phyloP scores from a whole-genome alignment of 1,284 basidiomycete genomes.

The Naganishia sp. region DNA sequence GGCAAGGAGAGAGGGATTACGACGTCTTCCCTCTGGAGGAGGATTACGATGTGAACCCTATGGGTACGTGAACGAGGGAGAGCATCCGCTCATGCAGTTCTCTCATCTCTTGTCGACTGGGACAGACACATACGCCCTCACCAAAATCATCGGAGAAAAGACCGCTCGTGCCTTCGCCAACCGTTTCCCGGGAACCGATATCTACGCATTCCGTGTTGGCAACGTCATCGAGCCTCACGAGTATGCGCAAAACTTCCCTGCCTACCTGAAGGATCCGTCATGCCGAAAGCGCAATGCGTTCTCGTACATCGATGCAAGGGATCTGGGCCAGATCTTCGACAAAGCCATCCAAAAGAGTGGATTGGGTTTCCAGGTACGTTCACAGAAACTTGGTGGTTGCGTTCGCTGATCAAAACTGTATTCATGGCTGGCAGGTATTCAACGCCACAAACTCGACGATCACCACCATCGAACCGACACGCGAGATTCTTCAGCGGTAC shows the following conservation, averaged over 20 bases:
- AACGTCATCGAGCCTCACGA: constrained; percentile 48
- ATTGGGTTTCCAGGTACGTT: constrained; percentile 44
- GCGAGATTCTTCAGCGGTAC: constrained; percentile 38
- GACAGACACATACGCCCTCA: constrained; percentile 42
- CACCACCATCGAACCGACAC: constrained; percentile 36
- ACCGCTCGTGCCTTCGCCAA: constrained; percentile 43
- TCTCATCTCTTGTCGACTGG: constrained; percentile 33
- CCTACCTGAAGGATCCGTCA: constrained; percentile 39
- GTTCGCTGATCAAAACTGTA: not conserved
- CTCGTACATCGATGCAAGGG: constrained; percentile 48
- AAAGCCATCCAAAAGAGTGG: constrained; percentile 40
- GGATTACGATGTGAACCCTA: constrained; percentile 37
- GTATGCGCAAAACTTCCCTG: constrained; percentile 42
- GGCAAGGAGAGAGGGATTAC: constrained; percentile 46
- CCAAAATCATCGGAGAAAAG: constrained; percentile 44
- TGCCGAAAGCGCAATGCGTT: constrained; percentile 45
- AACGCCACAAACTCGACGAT: constrained; percentile 45
- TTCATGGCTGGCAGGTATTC: constrained; percentile 35
- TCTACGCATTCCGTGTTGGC: constrained; percentile 46
- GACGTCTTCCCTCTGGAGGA: constrained; percentile 44
- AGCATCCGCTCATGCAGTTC: not conserved
- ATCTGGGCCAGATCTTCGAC: constrained; percentile 46
- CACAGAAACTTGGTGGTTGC: not conserved
- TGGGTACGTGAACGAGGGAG: constrained; percentile 14
- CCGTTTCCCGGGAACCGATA: constrained; percentile 40